Percentiles rank a stretch among this genome's conserved stretches.
Conservation (phyloP, 805 yeast genomes). For the Barnettozyma populi region DNA sequence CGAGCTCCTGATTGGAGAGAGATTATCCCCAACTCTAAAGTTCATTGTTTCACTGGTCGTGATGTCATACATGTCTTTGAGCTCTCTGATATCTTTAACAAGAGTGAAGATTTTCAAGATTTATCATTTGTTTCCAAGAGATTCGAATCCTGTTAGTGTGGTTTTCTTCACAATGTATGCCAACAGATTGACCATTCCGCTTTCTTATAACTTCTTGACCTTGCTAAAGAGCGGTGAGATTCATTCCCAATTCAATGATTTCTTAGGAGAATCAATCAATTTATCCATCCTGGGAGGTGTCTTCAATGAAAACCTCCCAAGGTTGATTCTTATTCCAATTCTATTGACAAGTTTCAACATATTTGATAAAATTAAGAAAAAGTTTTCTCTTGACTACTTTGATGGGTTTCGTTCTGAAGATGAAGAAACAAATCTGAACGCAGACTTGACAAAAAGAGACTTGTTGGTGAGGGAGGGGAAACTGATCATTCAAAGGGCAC, state of each 20-base stretch:
- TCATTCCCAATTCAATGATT: slow-evolving; percentile 55
- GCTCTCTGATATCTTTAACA: slow-evolving; percentile 61
- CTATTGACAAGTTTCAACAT: slow-evolving; percentile 56
- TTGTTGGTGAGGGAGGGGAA: slow-evolving; percentile 22
- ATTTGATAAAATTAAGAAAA: slow-evolving; percentile 52
- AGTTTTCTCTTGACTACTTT: slow-evolving; percentile 24
- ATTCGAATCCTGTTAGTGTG: slow-evolving; percentile 70
- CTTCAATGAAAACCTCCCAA: slow-evolving; percentile 70
- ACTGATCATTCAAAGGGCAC: slow-evolving; percentile 21
- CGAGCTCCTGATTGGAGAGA: slow-evolving; percentile 32
- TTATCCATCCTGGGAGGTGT: slow-evolving; percentile 68
- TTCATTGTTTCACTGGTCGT: slow-evolving; percentile 37
- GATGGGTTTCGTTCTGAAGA: slow-evolving; percentile 36
- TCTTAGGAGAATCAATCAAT: slow-evolving; percentile 71
- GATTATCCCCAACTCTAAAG: slow-evolving; percentile 24
- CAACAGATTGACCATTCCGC: slow-evolving; percentile 76
- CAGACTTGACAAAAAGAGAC: slow-evolving; percentile 15
- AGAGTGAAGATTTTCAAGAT: slow-evolving; percentile 65
- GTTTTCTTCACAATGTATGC: slow-evolving; percentile 77
- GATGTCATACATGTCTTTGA: slow-evolving; percentile 61
- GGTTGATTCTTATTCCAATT: slow-evolving; percentile 68
- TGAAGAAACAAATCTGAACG: slow-evolving; percentile 19
- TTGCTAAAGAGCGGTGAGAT: slow-evolving; percentile 44
- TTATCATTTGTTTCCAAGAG: slow-evolving; percentile 66
- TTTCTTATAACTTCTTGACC: slow-evolving; percentile 73